Evolutionary conservation across 768 basidiomycete species (phyloP).

Genomic region (Lactarius hatsudake): DNA sequence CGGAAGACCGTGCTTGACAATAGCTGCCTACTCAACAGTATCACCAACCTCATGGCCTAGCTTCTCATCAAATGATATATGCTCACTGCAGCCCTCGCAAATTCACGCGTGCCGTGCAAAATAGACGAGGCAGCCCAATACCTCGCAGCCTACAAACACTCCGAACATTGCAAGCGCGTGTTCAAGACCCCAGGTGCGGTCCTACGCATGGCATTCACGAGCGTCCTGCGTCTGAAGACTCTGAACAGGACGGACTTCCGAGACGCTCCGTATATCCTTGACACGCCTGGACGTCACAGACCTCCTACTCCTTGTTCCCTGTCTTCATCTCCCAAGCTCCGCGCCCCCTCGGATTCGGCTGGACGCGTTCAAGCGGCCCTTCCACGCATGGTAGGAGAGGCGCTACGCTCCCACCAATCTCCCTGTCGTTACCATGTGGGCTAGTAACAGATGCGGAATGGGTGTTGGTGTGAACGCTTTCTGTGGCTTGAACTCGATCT

Average conservation of each 20-base stretch:
- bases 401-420: background rate
- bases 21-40: conserved; percentile 56
- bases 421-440: background rate
- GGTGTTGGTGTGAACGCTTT: conserved; percentile 35
- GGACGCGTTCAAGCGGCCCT: conserved; percentile 88
- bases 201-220: conserved; percentile 34
- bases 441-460: background rate
- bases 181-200: conserved; percentile 86
- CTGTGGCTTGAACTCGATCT: conserved; percentile 71
- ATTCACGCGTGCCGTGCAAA: conserved; percentile 40
- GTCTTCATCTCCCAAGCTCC: no score
- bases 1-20: no score
- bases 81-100: background rate
- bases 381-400: conserved; percentile 57
- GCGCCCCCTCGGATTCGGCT: conserved; percentile 88
- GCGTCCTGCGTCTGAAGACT: no score
- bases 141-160: conserved; percentile 85
- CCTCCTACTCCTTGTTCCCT: background rate
- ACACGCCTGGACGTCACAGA: conserved; percentile 75
- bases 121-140: conserved; percentile 91
- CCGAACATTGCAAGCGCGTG: conserved; percentile 93
- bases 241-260: no score
- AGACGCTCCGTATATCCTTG: no score
- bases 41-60: conserved; percentile 85
- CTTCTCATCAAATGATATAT: background rate